Base-by-base conservation (phyloP, 1,284 basidiomycete species). In the Boletus mariae region DNA sequence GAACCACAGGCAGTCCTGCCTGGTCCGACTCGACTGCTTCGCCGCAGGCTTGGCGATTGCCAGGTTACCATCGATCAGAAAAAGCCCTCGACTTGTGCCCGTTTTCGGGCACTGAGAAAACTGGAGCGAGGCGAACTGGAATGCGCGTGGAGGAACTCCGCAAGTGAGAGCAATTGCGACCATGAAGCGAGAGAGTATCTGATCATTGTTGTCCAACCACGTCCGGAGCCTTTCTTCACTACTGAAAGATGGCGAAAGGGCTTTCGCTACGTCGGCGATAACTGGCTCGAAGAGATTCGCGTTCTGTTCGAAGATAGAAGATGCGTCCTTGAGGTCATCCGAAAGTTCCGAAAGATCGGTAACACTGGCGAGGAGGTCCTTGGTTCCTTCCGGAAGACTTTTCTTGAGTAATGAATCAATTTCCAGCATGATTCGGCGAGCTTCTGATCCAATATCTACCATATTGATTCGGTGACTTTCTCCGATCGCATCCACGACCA, bases 1-100 rank as follows among this genome's bases (percentile, higher is more conserved):
- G 17, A 55, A 55, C 52, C 52, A 55, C 11, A 55, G 17, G 28
- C 46, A 54, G 4, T 54, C 17, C 23, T 55, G 37, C 25, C 13
- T 11, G 20, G 17, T 28, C 25, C n/a, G 6, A 0, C 29, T n/a
- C 13, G 15, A 17, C 4, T 51, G 48, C 8, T 56, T 55, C 7
- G 53, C 41, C 10, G 9, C 20, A n/a, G 53, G 53, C 20, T 47
- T 56, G 1, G 32, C 53, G 7, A 56, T 55, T 11, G 53, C 48
- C 0, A 56, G 20, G 35, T 5, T 5, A 2, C 51, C 51, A 17
- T 48, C 42, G 8, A 55, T 55, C 42, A 55, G 23, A 15, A 55
- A 55, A 2, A 55, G 9, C 6, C 51, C 45, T 0, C 28, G 28
- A 31, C 28, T 44, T 3, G 40, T 15, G 15, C 40, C 28, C 5